phyloP scores from a whole-genome alignment of 257 asterid genomes.

The Scutellaria minor region DNA sequence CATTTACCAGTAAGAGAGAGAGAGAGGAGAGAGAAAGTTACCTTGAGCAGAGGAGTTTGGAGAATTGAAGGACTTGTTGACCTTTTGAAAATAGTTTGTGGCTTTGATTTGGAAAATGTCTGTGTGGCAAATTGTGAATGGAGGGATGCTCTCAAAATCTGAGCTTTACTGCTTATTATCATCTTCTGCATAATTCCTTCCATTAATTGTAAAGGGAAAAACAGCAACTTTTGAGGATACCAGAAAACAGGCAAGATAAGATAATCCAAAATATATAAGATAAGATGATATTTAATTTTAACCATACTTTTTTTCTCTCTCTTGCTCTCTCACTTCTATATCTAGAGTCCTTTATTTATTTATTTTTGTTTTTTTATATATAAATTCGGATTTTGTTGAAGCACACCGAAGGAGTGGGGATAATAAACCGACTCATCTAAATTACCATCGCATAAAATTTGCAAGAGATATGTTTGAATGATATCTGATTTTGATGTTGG shows the following conservation, averaged over 20 bases:
- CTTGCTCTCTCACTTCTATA: too few species aligned
- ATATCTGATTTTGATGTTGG: too few species aligned
- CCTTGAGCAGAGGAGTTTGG: slow-evolving; percentile 40
- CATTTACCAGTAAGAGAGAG: not conserved
- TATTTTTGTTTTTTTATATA: too few species aligned
- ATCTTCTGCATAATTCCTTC: slow-evolving; percentile 38
- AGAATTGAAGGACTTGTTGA: slow-evolving; percentile 26
- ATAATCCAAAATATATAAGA: slow-evolving; percentile 23
- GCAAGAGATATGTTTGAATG: too few species aligned
- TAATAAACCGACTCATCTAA: too few species aligned
- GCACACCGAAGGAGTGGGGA: too few species aligned
- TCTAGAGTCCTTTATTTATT: too few species aligned
- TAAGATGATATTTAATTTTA: slow-evolving; percentile 35
- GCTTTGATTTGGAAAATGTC: slow-evolving; percentile 25
- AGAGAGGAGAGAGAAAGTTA: slow-evolving; percentile 26
- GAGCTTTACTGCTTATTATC: slow-evolving; percentile 29
- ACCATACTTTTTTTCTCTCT: slow-evolving; percentile 12
- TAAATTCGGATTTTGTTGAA: too few species aligned
- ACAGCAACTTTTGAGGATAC: not conserved
- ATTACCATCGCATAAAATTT: too few species aligned
- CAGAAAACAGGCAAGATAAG: not conserved
- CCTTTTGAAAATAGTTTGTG: slow-evolving; percentile 25
- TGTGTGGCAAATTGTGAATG: slow-evolving; percentile 28
- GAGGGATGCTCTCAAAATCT: slow-evolving; percentile 20
- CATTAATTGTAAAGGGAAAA: slow-evolving; percentile 14